Evolutionary conservation across 1,284 basidiomycete species (phyloP).

Genomic region (Moniliella sp.): DNA sequence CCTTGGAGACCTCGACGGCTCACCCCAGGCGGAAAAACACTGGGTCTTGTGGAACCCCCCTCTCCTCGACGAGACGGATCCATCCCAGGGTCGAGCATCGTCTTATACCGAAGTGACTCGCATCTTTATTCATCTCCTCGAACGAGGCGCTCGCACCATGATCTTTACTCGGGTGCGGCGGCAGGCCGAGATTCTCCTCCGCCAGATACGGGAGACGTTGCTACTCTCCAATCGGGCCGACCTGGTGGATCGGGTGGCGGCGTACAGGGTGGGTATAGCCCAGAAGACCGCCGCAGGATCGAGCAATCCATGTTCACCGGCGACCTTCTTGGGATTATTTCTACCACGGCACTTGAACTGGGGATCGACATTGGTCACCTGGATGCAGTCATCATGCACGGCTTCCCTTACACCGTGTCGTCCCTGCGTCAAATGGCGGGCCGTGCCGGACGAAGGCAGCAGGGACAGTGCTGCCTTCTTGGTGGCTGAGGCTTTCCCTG

Average conservation of each 20-base stretch:
- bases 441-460: constrained; percentile 57
- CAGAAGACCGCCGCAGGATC: constrained; percentile 56
- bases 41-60: constrained; percentile 41
- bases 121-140: constrained; percentile 61
- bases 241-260: constrained; percentile 53
- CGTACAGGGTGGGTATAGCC: constrained; percentile 58
- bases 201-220: constrained; percentile 51
- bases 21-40: constrained; percentile 55
- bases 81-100: constrained; percentile 43
- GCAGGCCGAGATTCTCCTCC: constrained; percentile 63
- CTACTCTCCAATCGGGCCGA: constrained; percentile 55
- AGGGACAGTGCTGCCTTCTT: constrained; percentile 62
- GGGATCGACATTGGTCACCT: constrained; percentile 72
- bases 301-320: constrained; percentile 70
- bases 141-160: constrained; percentile 56
- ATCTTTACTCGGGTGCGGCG: constrained; percentile 71
- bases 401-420: constrained; percentile 46
- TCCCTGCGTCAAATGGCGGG: constrained; percentile 68
- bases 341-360: constrained; percentile 70
- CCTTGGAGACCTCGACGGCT: constrained; percentile 49
- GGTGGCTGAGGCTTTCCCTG: constrained; percentile 49
- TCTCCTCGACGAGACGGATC: constrained; percentile 43
- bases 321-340: constrained; percentile 57
- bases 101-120: constrained; percentile 51
- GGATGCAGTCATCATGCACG: constrained; percentile 71